Evolutionary conservation across 306 rosid genomes (phyloP).

Genomic region (Argentina anserina): DNA sequence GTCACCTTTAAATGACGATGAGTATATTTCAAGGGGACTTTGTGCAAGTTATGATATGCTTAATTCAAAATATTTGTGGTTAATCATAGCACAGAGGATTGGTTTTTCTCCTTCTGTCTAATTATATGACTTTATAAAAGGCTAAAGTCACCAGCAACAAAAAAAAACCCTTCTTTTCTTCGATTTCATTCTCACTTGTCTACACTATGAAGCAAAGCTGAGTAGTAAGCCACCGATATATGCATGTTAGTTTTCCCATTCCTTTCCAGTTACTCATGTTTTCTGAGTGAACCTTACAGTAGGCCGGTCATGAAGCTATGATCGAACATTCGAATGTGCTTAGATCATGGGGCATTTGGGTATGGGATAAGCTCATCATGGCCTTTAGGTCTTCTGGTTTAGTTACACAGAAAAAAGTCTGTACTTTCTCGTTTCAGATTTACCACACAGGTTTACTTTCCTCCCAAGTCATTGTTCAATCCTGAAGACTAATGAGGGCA

Average conservation of each 20-base stretch:
- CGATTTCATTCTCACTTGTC: background rate
- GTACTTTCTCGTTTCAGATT: background rate
- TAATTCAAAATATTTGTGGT: slow-evolving; percentile 4
- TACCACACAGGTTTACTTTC: background rate
- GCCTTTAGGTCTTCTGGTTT: background rate
- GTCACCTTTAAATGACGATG: slow-evolving; percentile 1
- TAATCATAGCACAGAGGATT: slow-evolving; percentile 9
- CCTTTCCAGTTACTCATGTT: slow-evolving; percentile 4
- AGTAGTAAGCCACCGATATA: slow-evolving; percentile 21
- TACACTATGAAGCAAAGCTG: background rate
- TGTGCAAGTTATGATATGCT: background rate
- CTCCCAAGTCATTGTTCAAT: background rate
- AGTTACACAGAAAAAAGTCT: too few relatives aligned
- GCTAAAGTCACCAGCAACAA: background rate
- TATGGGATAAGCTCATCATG: background rate
- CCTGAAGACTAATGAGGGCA: too few relatives aligned
- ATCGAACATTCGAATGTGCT: background rate
- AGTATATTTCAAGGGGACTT: background rate
- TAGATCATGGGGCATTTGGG: background rate
- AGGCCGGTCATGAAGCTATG: background rate
- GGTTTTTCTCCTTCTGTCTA: slow-evolving; percentile 2
- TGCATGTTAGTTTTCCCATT: background rate
- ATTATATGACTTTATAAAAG: slow-evolving; percentile 17
- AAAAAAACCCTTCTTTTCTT: slow-evolving; percentile 1
- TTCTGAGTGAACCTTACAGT: background rate